Percentiles rank a stretch among this genome's conserved stretches.
Evolutionary conservation across 2,329 filamentous ascomycete species (phyloP).

Genomic region (Trichoderma harzianum): DNA sequence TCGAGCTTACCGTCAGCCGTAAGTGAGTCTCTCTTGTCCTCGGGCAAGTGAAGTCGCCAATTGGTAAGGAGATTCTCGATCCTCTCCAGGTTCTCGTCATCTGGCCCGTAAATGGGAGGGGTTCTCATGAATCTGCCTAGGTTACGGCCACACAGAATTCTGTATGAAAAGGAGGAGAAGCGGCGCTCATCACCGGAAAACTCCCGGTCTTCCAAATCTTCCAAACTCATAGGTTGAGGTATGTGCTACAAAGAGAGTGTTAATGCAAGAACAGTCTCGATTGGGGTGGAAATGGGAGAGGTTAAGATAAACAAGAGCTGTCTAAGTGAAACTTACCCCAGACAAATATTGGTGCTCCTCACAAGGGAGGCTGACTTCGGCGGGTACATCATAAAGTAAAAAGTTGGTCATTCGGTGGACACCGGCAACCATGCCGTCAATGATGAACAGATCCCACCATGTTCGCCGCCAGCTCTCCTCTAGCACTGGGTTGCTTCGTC

Average conservation of each 20-base stretch:
- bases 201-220: conserved; percentile 73
- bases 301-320: neutral
- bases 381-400: conserved; percentile 61
- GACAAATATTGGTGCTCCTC: conserved; percentile 71
- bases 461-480: conserved; percentile 85
- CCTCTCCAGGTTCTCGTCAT: conserved; percentile 50
- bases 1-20: conserved; percentile 70
- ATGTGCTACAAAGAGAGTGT: conserved; percentile 43
- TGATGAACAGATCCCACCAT: conserved; percentile 84
- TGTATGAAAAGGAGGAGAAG: conserved; percentile 84
- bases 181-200: conserved; percentile 66
- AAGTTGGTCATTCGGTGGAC: conserved; percentile 72
- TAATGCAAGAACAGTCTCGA: too few relatives aligned
- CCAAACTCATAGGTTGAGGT: conserved; percentile 58
- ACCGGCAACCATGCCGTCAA: conserved; percentile 80
- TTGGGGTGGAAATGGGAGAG: neutral
- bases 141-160: conserved; percentile 76
- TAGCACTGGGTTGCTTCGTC: conserved; percentile 61
- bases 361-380: conserved; percentile 73
- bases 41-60: conserved; percentile 77
- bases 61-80: conserved; percentile 59
- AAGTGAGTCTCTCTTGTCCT: conserved; percentile 66
- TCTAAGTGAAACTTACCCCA: conserved; percentile 44
- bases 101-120: conserved; percentile 48
- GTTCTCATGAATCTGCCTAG: conserved; percentile 70